Evolutionary conservation across 148 eudicot genomes (phyloP), one percentile per base, ranked within the genome.

Genomic region (Rheum nobile): DNA sequence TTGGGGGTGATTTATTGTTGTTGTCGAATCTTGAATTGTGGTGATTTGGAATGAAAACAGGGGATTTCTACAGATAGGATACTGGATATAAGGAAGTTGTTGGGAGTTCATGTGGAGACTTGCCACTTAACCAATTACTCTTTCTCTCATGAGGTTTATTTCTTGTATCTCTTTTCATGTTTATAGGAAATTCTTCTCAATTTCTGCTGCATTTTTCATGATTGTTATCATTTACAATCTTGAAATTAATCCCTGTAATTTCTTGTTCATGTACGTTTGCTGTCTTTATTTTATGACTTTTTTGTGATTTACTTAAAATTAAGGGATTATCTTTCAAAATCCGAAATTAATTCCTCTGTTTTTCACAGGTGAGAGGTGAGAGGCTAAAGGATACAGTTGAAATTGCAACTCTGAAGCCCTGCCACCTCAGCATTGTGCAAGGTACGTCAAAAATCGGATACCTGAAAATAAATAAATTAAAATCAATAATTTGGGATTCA

Each of bases 61-160:
- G 97, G 97, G 43, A 91, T 94, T 80, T 94, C 98, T 8, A 94
- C 98, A 67, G 98, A 94, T 82, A 89, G 79, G 90, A 94, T 94
- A 21, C 80, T 94, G 73, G 97, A 94, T 73, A 90, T 94, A 81
- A 84, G 85, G 48, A 94, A 91, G 82, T 78, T 94, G 8, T 78
- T 94, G 72, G 91, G 88, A 16, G 96, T 87, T 21, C 83, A 89
- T 76, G 90, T 94, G 26, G 97, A 88, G 78, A 91, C 98, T 71
- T 94, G 98, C 76, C 93, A 94, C 76, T 61, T 94, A 81, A 91
- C 98, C 63, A 89, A 84, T 61, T 94, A 88, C 83, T 89, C 97
- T 6, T 72, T 94, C 16, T 84, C 97, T 59, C 98, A 94, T 65
- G 97, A 94, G 98, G 98, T 91, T 81, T 8, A 5, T 41, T 0